Evolutionary conservation across 768 basidiomycete species (phyloP), one percentile per base, ranked within the genome.

Genomic region (Dentipellis fragilis): DNA sequence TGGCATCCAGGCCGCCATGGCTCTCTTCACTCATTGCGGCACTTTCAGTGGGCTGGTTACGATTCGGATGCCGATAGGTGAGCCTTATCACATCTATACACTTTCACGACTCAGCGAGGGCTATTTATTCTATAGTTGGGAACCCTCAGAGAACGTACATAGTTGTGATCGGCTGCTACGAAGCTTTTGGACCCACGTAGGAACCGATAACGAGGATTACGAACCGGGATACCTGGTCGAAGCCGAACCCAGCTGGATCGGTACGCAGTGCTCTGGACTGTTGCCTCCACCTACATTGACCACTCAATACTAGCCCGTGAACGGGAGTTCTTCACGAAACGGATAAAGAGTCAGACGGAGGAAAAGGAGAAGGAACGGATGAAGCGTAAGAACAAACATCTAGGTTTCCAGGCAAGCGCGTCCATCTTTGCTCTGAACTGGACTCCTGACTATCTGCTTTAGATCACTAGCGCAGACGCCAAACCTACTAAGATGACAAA

Each of bases 1-100:
- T 39, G 42, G n/a, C 42, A 21, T 4, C 12, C 49, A 21, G 49
- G 37, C 9, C 10, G 14, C 12, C 12, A 29, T 9, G 12, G 38
- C 19, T 11, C 37, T 19, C 46, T 21, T 54, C 23, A 51, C 22
- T 23, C 38, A n/a, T 45, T 52, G 52, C 52, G 48, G 16, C 34
- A 45, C 54, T 50, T 58, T n/a, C 54, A 88, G 87, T 89, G 87
- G 87, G 80, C 74, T 10, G 78, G 77, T 9, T 89, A 87, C 64
- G 69, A 66, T 51, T 78, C 78, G 0, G 75, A 74, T 34, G 71
- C 74, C 1, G 77, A 87, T 58, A 85, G 74, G 87, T 83, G 59
- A 45, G 8, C 19, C 42, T 45, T 34, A 71, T 40, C 55, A 17
- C 29, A 35, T 54, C 14, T 14, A 21, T 17, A 53, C 16, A n/a